These are phyloP conservation scores for Albifimbria verrucaria DNA, from an alignment of 2,329 filamentous ascomycete species.

Conservation along the genomic window DNA sequence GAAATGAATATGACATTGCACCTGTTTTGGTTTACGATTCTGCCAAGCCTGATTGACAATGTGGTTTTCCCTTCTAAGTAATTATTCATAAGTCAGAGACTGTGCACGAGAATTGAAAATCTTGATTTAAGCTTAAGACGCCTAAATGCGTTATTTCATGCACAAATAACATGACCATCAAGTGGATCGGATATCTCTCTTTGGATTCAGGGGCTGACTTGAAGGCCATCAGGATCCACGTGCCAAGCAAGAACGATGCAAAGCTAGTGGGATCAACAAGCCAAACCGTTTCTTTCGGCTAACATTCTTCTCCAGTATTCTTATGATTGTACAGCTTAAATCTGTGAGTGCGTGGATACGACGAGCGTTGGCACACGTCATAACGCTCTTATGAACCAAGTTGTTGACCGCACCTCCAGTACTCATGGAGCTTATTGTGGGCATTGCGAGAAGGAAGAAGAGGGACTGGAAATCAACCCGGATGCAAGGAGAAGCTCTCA, in stretches of 20 bases:
- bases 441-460: neutral
- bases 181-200: too few relatives aligned
- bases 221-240: neutral
- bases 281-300: neutral
- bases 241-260: neutral
- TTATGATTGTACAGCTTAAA: neutral
- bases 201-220: too few relatives aligned
- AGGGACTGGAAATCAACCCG: neutral
- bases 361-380: conserved; percentile 1
- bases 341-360: neutral
- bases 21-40: too few relatives aligned
- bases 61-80: too few relatives aligned
- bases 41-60: too few relatives aligned
- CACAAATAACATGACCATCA: too few relatives aligned
- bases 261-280: neutral
- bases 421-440: neutral
- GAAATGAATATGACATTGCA: too few relatives aligned
- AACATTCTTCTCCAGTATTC: neutral
- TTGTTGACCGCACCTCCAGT: neutral
- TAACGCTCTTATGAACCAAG: neutral
- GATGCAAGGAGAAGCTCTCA: neutral
- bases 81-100: too few relatives aligned
- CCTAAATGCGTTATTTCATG: too few relatives aligned
- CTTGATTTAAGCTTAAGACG: too few relatives aligned
- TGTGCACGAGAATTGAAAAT: too few relatives aligned